These are phyloP conservation scores for Cornus florida DNA, from an alignment of 148 eudicot species.

Conservation along the genomic window DNA sequence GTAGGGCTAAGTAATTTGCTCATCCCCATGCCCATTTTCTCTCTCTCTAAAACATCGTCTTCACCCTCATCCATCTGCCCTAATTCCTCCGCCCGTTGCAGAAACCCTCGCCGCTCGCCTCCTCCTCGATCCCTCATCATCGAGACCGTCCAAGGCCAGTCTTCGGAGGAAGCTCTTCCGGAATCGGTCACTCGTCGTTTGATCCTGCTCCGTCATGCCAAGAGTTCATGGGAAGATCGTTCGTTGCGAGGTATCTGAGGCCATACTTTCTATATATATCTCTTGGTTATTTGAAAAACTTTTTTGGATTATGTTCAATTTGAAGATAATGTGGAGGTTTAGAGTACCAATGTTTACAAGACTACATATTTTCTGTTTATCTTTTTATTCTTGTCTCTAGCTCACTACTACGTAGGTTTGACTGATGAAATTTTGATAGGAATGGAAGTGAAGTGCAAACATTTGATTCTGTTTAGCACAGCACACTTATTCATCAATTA, in stretches of 20 bases:
- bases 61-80: background rate
- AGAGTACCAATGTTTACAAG: too few relatives aligned
- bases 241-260: conserved; percentile 56
- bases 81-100: background rate
- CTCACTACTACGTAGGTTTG: too few relatives aligned
- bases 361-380: too few relatives aligned
- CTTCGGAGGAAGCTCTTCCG: conserved; percentile 17
- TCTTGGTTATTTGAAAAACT: too few relatives aligned
- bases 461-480: background rate
- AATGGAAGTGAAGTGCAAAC: background rate
- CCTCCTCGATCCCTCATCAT: conserved; percentile 24
- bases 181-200: conserved; percentile 54
- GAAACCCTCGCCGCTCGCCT: conserved; percentile 12
- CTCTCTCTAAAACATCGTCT: conserved; percentile 3
- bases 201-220: conserved; percentile 81
- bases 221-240: conserved; percentile 55
- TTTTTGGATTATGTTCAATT: too few relatives aligned
- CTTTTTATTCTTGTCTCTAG: too few relatives aligned
- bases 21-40: background rate
- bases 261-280: too few relatives aligned
- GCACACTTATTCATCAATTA: background rate
- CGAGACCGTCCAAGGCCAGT: conserved; percentile 34
- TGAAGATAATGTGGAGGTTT: too few relatives aligned
- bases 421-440: too few relatives aligned
- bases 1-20: background rate